Percentiles rank a stretch among this genome's conserved stretches.
phyloP scores from a whole-genome alignment of 192 early-diverging fungal species.

The Gamsiella multidivaricata region DNA sequence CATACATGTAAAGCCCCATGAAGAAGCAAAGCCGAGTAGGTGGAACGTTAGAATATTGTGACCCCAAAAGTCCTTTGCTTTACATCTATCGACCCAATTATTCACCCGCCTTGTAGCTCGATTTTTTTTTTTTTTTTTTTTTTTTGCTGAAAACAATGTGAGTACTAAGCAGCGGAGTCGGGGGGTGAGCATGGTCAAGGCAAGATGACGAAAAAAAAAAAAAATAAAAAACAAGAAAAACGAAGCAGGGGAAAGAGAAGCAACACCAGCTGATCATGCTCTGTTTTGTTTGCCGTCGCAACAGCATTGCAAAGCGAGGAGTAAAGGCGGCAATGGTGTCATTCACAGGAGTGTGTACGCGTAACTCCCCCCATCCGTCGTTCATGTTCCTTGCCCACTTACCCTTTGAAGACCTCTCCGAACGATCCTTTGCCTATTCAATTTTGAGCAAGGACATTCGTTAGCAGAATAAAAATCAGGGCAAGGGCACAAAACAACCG shows the following conservation, averaged over 20 bases:
- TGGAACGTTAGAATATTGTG: neutral
- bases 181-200: neutral
- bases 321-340: too few species aligned
- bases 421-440: conserved; percentile 76
- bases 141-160: too few species aligned
- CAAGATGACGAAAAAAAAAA: conserved; percentile 1
- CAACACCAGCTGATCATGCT: neutral
- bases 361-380: too few species aligned
- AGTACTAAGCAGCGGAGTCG: too few species aligned
- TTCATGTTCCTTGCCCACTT: conserved; percentile 39
- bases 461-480: neutral
- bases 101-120: neutral
- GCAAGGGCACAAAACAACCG: too few species aligned
- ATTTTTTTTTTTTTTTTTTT: neutral
- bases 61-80: conserved; percentile 1
- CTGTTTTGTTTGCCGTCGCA: neutral
- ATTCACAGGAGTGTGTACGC: too few species aligned
- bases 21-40: conserved; percentile 2
- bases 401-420: conserved; percentile 89
- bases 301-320: too few species aligned
- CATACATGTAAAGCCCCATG: neutral
- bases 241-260: neutral
- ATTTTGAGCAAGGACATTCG: neutral
- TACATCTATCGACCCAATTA: too few species aligned
- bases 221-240: conserved; percentile 1